Evolutionary conservation across 148 eudicot species (phyloP).

Genomic region (Linanthus parryae): DNA sequence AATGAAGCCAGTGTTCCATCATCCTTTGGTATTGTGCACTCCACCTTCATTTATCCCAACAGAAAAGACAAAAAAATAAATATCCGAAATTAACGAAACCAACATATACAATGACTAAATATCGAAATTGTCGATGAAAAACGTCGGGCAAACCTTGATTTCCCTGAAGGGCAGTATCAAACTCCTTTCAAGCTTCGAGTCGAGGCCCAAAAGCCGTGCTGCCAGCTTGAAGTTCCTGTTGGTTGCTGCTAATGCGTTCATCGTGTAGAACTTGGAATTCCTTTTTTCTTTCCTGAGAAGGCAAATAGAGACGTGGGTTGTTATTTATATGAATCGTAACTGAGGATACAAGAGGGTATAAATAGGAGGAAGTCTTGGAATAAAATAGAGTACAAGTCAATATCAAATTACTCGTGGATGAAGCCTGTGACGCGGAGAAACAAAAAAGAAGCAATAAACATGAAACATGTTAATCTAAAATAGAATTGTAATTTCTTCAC

Average conservation of each 20-base stretch:
- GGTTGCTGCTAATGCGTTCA: constrained; percentile 98
- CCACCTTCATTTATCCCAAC: constrained; percentile 52
- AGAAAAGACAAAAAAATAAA: background rate
- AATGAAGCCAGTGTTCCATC: constrained; percentile 84
- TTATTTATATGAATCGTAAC: too few relatives aligned
- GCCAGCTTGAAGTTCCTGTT: constrained; percentile 90
- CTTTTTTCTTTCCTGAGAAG: constrained; percentile 13
- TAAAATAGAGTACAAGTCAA: too few relatives aligned
- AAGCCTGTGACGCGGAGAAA: too few relatives aligned
- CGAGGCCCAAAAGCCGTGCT: constrained; percentile 75
- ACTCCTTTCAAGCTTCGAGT: constrained; percentile 85
- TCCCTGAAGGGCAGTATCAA: constrained; percentile 94
- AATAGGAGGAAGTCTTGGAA: too few relatives aligned
- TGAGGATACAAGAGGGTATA: background rate
- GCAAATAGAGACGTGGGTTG: constrained; percentile 1
- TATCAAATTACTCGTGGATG: too few relatives aligned
- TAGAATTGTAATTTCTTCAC: too few relatives aligned
- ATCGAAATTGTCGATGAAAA: too few relatives aligned
- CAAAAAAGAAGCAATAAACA: too few relatives aligned
- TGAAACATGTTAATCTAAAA: too few relatives aligned
- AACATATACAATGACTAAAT: background rate
- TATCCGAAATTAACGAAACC: background rate
- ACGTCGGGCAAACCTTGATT: constrained; percentile 58
- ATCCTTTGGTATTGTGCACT: constrained; percentile 97
- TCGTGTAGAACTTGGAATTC: too few relatives aligned